Evolutionary conservation across 805 yeast species (phyloP).

Genomic region (Pichia sporocuriosa): DNA sequence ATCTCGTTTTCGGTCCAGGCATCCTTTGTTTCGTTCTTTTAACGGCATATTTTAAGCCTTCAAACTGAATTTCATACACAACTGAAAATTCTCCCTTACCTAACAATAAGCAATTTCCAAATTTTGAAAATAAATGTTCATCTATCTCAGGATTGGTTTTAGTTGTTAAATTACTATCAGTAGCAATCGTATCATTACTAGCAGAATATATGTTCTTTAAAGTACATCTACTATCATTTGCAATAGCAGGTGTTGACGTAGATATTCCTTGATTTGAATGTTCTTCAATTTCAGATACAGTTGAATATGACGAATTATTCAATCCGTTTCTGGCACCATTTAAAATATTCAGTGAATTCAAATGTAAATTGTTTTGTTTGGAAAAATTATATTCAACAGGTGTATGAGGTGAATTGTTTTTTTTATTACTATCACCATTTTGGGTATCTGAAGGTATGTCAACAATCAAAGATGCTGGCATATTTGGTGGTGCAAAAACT

Average conservation of each 20-base stretch:
- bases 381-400: conserved; percentile 13
- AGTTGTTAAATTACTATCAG: not conserved
- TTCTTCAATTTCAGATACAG: not conserved
- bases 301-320: not conserved
- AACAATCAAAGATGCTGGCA: conserved; percentile 7
- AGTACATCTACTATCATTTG: conserved; percentile 5
- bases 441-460: too few relatives aligned
- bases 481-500: conserved; percentile 14
- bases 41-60: conserved; percentile 70
- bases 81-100: conserved; percentile 88
- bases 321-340: not conserved
- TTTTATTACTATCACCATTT: not conserved
- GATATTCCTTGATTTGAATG: not conserved
- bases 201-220: not conserved
- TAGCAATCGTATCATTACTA: not conserved
- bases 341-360: not conserved
- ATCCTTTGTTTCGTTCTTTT: conserved; percentile 73
- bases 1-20: conserved; percentile 50
- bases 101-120: conserved; percentile 61
- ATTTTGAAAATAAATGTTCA: conserved; percentile 41
- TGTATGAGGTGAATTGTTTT: conserved; percentile 13
- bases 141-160: conserved; percentile 23
- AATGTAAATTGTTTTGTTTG: not conserved
- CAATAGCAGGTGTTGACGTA: not conserved
- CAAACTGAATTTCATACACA: conserved; percentile 75